Conservation (phyloP, 345 rosid species). For the Rhizophora mangle region DNA sequence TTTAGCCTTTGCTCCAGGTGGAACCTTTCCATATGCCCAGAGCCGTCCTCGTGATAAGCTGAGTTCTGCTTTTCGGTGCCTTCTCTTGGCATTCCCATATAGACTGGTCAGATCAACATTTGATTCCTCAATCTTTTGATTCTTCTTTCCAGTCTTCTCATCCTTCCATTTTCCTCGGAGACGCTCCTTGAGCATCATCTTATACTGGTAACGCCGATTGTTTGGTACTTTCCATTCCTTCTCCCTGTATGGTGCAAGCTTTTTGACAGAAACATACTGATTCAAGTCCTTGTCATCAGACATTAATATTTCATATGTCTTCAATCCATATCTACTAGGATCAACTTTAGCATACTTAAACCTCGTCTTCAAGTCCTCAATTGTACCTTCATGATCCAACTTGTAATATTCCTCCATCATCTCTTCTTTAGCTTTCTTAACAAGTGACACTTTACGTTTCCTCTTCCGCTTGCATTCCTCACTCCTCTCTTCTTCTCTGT, state of each 20-base stretch:
- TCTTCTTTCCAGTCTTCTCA: conserved; percentile 44
- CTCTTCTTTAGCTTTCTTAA: conserved; percentile 63
- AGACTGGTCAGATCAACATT: conserved; percentile 25
- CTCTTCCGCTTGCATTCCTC: conserved; percentile 63
- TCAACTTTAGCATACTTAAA: conserved; percentile 72
- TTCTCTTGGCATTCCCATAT: conserved; percentile 64
- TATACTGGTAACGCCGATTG: conserved; percentile 46
- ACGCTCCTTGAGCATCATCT: conserved; percentile 47
- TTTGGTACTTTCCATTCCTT: conserved; percentile 73
- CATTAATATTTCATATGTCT: conserved; percentile 51
- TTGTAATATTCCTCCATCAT: conserved; percentile 86
- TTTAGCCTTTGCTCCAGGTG: conserved; percentile 20
- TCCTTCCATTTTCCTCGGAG: conserved; percentile 24
- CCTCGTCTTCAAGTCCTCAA: conserved; percentile 86
- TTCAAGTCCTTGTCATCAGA: conserved; percentile 72
- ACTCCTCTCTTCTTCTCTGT: conserved; percentile 18
- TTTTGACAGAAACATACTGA: conserved; percentile 81
- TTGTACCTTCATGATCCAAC: conserved; percentile 86
- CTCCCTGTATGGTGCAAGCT: conserved; percentile 70
- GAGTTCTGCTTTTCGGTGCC: conserved; percentile 46
- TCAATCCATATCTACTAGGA: conserved; percentile 62
- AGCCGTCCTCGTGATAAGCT: conserved; percentile 57
- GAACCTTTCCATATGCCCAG: conserved; percentile 57
- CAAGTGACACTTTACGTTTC: conserved; percentile 58
- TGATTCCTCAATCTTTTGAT: conserved; percentile 27